These are phyloP conservation scores for Maudiozyma bulderi DNA, from an alignment of 805 yeast species.

Conservation along the genomic window DNA sequence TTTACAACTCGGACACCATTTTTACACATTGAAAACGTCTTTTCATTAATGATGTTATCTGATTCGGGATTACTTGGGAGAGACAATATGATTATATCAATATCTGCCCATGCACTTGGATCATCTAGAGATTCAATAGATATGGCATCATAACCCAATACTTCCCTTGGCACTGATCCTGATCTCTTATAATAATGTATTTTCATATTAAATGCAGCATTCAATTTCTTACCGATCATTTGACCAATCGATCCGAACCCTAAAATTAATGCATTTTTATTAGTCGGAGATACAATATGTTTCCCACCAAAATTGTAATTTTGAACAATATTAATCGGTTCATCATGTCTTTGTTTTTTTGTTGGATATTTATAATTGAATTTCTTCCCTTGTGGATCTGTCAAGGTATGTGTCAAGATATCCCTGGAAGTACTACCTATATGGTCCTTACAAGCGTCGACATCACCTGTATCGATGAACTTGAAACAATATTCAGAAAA, in stretches of 20 bases:
- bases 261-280: conserved; percentile 50
- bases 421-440: conserved; percentile 24
- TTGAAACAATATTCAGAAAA: conserved; percentile 37
- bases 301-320: conserved; percentile 40
- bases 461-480: conserved; percentile 30
- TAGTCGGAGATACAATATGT: conserved; percentile 41
- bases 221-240: conserved; percentile 47
- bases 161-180: conserved; percentile 28
- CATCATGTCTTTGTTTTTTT: not conserved
- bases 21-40: conserved; percentile 38
- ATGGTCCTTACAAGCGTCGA: conserved; percentile 37
- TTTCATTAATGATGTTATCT: conserved; percentile 40
- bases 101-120: conserved; percentile 29
- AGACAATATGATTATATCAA: conserved; percentile 54
- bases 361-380: not conserved
- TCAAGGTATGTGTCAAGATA: conserved; percentile 1
- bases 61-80: conserved; percentile 60
- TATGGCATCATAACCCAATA: conserved; percentile 37
- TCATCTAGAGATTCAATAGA: conserved; percentile 39
- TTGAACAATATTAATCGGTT: conserved; percentile 28
- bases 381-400: not conserved
- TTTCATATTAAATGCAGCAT: conserved; percentile 49
- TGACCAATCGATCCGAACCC: conserved; percentile 75
- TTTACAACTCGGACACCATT: conserved; percentile 56
- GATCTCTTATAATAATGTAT: conserved; percentile 53